These are phyloP conservation scores for Diversispora epigaea DNA, from an alignment of 192 early-diverging fungal species.

Conservation along the genomic window DNA sequence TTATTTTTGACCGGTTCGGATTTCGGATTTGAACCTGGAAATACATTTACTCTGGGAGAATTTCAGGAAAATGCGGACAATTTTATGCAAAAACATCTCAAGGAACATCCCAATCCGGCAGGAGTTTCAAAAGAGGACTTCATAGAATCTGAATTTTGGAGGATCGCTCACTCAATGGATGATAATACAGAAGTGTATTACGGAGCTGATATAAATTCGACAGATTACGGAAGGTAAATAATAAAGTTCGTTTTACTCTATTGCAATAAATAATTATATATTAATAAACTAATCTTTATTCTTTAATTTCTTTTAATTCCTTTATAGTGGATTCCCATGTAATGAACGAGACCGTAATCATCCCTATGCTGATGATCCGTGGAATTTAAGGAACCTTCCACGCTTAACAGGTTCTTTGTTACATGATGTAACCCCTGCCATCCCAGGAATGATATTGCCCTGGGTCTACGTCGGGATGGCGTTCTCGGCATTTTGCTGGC, in stretches of 20 bases:
- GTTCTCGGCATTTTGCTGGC: slow-evolving; percentile 97
- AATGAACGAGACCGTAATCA: slow-evolving; percentile 61
- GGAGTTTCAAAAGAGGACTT: slow-evolving; percentile 68
- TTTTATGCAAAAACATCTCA: slow-evolving; percentile 68
- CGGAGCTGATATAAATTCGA: slow-evolving; percentile 91
- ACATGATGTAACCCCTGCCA: slow-evolving; percentile 85
- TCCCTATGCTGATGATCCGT: slow-evolving; percentile 70
- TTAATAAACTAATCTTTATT: slow-evolving; percentile 14
- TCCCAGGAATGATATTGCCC: slow-evolving; percentile 96
- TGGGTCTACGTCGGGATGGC: slow-evolving; percentile 97
- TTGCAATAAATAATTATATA: slow-evolving; percentile 6
- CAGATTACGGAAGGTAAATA: slow-evolving; percentile 79
- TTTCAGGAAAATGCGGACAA: slow-evolving; percentile 78
- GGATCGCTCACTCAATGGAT: slow-evolving; percentile 80
- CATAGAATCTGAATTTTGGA: slow-evolving; percentile 92
- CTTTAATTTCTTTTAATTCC: slow-evolving; percentile 23
- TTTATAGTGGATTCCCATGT: slow-evolving; percentile 78
- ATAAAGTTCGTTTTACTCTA: background rate
- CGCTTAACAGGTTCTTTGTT: slow-evolving; percentile 80
- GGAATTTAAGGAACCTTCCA: slow-evolving; percentile 90
- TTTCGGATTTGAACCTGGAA: slow-evolving; percentile 93
- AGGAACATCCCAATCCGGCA: slow-evolving; percentile 32
- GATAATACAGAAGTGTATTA: slow-evolving; percentile 94
- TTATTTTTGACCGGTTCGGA: slow-evolving; percentile 74
- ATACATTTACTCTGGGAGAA: slow-evolving; percentile 68